Percentiles rank a stretch among this genome's conserved stretches.
Evolutionary conservation across 192 early-diverging fungal genomes (phyloP).

Genomic region (Glomus cerebriforme): DNA sequence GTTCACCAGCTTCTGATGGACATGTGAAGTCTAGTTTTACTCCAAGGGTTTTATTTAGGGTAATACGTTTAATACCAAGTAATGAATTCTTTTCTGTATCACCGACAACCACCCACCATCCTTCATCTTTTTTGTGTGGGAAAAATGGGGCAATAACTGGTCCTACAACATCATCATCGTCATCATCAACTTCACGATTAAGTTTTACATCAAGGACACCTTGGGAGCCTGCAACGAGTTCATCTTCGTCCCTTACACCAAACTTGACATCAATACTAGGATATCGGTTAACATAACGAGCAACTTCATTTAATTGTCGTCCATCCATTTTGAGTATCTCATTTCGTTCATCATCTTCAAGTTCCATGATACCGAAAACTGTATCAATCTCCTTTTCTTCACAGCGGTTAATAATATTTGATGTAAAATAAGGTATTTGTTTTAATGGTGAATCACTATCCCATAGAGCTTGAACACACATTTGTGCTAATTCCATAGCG

Average conservation of each 20-base stretch:
- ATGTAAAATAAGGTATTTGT: conserved; percentile 87
- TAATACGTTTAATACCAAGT: conserved; percentile 86
- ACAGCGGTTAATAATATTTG: conserved; percentile 70
- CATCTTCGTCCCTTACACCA: conserved; percentile 65
- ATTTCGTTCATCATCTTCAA: conserved; percentile 85
- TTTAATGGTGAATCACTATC: conserved; percentile 87
- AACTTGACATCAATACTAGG: conserved; percentile 87
- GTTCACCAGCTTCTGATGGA: conserved; percentile 63
- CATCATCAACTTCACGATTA: conserved; percentile 81
- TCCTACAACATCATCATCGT: conserved; percentile 62
- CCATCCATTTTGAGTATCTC: conserved; percentile 64
- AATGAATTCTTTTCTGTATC: conserved; percentile 77
- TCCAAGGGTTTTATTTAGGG: conserved; percentile 58
- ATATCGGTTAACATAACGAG: conserved; percentile 87
- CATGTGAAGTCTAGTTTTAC: conserved; percentile 86
- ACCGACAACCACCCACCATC: conserved; percentile 97
- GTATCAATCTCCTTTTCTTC: conserved; percentile 72
- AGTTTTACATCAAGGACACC: conserved; percentile 71
- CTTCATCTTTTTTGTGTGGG: conserved; percentile 86
- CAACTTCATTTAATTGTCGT: conserved; percentile 76
- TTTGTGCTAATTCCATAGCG: conserved; percentile 97
- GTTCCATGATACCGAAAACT: conserved; percentile 93
- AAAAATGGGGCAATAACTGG: conserved; percentile 93
- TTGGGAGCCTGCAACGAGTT: conserved; percentile 61
- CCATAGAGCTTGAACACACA: conserved; percentile 97